phyloP scores from a whole-genome alignment of 2,329 filamentous ascomycete genomes.

The Raffaelea deltoideospora region DNA sequence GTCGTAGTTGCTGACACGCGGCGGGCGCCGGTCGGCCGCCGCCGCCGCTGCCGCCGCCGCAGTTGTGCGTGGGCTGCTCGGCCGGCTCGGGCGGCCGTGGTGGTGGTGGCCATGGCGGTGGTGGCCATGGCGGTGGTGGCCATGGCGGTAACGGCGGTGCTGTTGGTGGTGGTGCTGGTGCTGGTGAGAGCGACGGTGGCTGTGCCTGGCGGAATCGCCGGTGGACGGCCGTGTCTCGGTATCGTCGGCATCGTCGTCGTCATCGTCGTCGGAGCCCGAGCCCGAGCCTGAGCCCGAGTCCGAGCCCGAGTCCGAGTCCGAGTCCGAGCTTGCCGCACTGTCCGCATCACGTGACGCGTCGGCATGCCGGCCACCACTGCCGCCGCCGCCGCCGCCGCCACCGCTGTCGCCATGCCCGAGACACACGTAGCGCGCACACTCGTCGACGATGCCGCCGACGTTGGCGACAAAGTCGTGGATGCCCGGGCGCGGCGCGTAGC shows the following conservation, averaged over 20 bases:
- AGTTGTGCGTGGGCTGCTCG: too few relatives aligned
- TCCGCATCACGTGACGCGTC: too few relatives aligned
- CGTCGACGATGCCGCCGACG: slow-evolving; percentile 58
- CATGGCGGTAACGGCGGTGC: slow-evolving; percentile 11
- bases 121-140: slow-evolving; percentile 13
- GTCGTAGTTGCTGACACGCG: slow-evolving; percentile 39
- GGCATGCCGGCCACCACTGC: neutral
- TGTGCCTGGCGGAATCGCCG: too few relatives aligned
- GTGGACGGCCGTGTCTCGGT: too few relatives aligned
- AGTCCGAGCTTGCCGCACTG: too few relatives aligned
- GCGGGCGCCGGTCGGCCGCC: slow-evolving; percentile 4
- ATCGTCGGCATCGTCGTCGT: neutral
- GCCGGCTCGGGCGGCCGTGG: too few relatives aligned
- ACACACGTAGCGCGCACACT: slow-evolving; percentile 76
- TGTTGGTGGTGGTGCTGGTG: slow-evolving; percentile 2
- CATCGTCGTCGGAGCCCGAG: neutral
- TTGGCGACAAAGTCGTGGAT: slow-evolving; percentile 71
- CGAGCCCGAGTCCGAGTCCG: too few relatives aligned
- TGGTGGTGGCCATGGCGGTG: slow-evolving; percentile 7
- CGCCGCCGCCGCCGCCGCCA: slow-evolving; percentile 1
- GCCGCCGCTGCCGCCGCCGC: neutral
- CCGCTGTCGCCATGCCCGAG: slow-evolving; percentile 2
- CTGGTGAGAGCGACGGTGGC: too few relatives aligned
- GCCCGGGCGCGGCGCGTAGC: slow-evolving; percentile 69
- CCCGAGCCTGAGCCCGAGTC: too few relatives aligned